phyloP scores from a whole-genome alignment of 371 early-diverging fungal genomes.

The Rhizopus arrhizus region DNA sequence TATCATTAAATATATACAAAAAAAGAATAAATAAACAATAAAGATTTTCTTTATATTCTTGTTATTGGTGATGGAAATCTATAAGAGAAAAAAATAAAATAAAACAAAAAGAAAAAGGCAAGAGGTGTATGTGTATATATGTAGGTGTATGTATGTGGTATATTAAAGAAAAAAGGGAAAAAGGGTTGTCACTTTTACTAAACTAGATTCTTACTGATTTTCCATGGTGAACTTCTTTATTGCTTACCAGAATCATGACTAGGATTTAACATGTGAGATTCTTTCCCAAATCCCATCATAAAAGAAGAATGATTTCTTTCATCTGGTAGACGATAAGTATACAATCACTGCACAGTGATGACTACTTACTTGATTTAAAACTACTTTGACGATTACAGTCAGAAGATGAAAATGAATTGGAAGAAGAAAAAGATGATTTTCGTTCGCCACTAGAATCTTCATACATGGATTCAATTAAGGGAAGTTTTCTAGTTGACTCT shows the following conservation, averaged over 20 bases:
- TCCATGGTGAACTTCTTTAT: background rate
- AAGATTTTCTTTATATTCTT: too few species aligned
- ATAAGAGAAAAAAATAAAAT: background rate
- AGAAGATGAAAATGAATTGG: background rate
- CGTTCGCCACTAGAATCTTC: background rate
- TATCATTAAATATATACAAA: background rate
- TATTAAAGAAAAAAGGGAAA: background rate
- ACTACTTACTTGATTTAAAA: constrained; percentile 4
- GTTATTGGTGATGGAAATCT: background rate
- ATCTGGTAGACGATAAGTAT: background rate
- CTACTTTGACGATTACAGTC: background rate
- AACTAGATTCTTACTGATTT: constrained; percentile 1
- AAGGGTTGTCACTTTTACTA: background rate
- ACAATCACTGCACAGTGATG: background rate
- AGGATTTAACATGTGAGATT: constrained; percentile 39
- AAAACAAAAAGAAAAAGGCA: too few species aligned
- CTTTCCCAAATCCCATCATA: constrained; percentile 37
- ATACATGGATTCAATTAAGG: constrained; percentile 17
- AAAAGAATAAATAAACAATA: constrained; percentile 1
- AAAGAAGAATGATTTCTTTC: constrained; percentile 14
- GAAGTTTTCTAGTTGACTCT: constrained; percentile 13
- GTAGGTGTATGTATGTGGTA: background rate
- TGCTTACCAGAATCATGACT: constrained; percentile 13
- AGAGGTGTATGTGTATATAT: background rate
- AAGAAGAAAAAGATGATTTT: constrained; percentile 3